Conservation (phyloP, 176 grass and related monocot species). For the Elymus sibiricus region DNA sequence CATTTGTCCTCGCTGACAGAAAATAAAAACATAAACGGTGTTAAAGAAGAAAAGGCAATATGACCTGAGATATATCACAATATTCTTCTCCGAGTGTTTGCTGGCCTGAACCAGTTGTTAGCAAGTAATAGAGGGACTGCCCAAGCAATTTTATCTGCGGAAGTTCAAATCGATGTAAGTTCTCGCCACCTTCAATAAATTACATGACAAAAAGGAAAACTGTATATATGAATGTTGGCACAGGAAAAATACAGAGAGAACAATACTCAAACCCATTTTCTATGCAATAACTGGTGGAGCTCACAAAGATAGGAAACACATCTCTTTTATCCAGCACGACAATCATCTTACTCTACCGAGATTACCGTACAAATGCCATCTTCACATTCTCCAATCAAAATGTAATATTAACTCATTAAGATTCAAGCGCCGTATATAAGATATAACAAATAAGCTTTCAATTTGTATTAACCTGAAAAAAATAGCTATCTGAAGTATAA, state of each 20-base stretch:
- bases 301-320: not conserved
- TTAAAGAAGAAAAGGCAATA: conserved; percentile 14
- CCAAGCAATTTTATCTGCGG: conserved; percentile 93
- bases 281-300: not conserved
- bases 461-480: not conserved
- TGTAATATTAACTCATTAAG: not conserved
- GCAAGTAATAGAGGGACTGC: conserved; percentile 87
- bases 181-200: not conserved
- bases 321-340: not conserved
- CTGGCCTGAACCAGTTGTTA: conserved; percentile 96
- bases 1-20: not conserved
- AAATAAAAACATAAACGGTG: not conserved
- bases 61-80: conserved; percentile 94
- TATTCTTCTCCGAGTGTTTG: conserved; percentile 98
- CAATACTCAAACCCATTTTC: not conserved
- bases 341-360: not conserved
- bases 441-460: not conserved
- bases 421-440: not conserved
- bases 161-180: conserved; percentile 25
- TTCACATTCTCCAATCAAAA: not conserved
- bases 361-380: not conserved
- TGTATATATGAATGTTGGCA: not conserved
- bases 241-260: not conserved
- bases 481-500: not conserved
- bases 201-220: not conserved